These are phyloP conservation scores for Dalbergia oliveri DNA, from an alignment of 306 rosid genomes.

Conservation along the genomic window DNA sequence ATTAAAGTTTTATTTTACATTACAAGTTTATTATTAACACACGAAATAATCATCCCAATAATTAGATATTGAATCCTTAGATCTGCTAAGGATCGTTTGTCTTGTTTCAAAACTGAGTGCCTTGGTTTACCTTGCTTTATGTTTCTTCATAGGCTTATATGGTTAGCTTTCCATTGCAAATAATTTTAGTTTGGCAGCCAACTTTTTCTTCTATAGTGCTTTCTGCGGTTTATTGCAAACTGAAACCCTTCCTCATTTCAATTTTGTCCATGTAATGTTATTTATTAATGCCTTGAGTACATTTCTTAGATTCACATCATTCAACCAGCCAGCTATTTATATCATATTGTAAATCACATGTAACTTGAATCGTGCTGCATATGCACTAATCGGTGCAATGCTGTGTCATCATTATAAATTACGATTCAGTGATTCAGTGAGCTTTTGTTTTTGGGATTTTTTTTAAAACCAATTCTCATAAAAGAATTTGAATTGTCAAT, in stretches of 20 bases:
- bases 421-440: background rate
- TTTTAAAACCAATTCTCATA: background rate
- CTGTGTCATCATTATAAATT: background rate
- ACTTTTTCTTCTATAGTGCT: constrained; percentile 13
- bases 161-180: background rate
- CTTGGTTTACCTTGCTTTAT: constrained; percentile 5
- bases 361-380: background rate
- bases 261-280: background rate
- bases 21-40: constrained; percentile 31
- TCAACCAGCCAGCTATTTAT: background rate
- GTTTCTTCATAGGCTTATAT: constrained; percentile 15
- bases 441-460: background rate
- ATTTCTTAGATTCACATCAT: background rate
- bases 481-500: background rate
- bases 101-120: constrained; percentile 17
- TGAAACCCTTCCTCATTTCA: constrained; percentile 2
- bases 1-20: constrained; percentile 7
- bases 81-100: constrained; percentile 25
- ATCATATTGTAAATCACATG: background rate
- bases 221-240: constrained; percentile 22
- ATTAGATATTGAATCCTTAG: constrained; percentile 17
- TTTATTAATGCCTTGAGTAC: background rate
- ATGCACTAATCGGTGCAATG: background rate
- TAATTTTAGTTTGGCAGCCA: constrained; percentile 20
- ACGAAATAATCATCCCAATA: background rate